Evolutionary conservation across 768 basidiomycete genomes (phyloP).

Genomic region (Mycena leptocephala): DNA sequence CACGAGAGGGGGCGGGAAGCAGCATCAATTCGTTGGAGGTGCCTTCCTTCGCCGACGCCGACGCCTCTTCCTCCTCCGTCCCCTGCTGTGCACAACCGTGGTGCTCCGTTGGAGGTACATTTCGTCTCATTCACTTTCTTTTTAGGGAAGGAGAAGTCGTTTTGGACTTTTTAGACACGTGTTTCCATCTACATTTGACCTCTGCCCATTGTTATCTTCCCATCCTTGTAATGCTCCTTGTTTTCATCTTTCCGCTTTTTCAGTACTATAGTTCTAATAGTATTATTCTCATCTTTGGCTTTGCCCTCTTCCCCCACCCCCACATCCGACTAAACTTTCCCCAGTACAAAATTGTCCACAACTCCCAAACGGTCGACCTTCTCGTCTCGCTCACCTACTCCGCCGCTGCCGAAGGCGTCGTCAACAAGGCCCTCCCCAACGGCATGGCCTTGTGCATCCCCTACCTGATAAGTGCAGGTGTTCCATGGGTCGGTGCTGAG

Average conservation of each 20-base stretch:
- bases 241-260: not conserved
- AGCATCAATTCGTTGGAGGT: too few species aligned
- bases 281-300: not conserved
- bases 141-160: not conserved
- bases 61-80: too few species aligned
- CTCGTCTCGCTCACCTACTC: slow-evolving; percentile 76
- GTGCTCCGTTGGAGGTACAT: slow-evolving; percentile 77
- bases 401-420: slow-evolving; percentile 66
- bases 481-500: slow-evolving; percentile 78
- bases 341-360: slow-evolving; percentile 81
- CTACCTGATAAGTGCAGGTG: slow-evolving; percentile 61
- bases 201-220: too few species aligned
- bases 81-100: slow-evolving; percentile 72
- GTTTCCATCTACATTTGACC: too few species aligned
- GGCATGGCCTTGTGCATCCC: slow-evolving; percentile 75
- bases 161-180: too few species aligned
- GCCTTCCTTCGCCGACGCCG: too few species aligned
- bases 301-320: not conserved
- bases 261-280: too few species aligned
- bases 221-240: not conserved
- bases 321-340: not conserved
- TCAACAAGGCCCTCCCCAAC: slow-evolving; percentile 73
- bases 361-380: slow-evolving; percentile 77
- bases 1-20: too few species aligned
- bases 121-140: not conserved